Base-by-base conservation (phyloP, 164 flowering plant genomes). In the Magnolia changhungtana region DNA sequence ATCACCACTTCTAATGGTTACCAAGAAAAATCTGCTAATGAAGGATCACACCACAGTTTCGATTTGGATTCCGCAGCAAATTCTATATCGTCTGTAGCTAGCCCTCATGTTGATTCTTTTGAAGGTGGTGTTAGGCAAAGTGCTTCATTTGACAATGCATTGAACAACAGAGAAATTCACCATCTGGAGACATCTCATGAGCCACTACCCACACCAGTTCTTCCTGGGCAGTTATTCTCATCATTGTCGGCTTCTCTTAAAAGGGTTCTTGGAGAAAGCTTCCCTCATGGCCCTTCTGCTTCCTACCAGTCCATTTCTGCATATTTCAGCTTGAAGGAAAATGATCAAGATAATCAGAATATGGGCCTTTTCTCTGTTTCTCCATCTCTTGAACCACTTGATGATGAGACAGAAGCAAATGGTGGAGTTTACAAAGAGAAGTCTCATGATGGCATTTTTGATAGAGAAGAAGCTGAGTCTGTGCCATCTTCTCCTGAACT, bases 1-100 rank as follows among this genome's bases (percentile, higher is more conserved):
- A 78, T 84, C 80, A 86, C 89, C 68, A 83, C 88, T 73, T 83
- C 88, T 50, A 79, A 76, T 85, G 90, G 84, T 8, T 59, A 58
- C 63, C 75, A 37, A 29, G 67, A 72, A 27, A 18, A 14, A n/a
- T 51, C 67, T 29, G 67, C 19, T 18, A 18, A 61, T 16, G 75
- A 58, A 59, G 51, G 75, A 27, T 23, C n/a, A 63, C 8, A 37
- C 24, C 4, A 7, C n/a, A 11, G 18, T 29, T 58, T 66, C 24
- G 29, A 16, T 21, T 29, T 72, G 37, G 65, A 27, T 55, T 72
- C 31, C 16, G 7, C 52, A 23, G 65, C 29, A 29, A 72, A 55
- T 23, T 5, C 45, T 51, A 72, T 37, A 55, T 8, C 13, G 8
- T 27, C 50, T 23, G 50, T 27, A 9, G 16, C 20, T 72, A 27